Conservation (phyloP, 1,139 yeast genomes). For the Schwanniomyces etchellsii region DNA sequence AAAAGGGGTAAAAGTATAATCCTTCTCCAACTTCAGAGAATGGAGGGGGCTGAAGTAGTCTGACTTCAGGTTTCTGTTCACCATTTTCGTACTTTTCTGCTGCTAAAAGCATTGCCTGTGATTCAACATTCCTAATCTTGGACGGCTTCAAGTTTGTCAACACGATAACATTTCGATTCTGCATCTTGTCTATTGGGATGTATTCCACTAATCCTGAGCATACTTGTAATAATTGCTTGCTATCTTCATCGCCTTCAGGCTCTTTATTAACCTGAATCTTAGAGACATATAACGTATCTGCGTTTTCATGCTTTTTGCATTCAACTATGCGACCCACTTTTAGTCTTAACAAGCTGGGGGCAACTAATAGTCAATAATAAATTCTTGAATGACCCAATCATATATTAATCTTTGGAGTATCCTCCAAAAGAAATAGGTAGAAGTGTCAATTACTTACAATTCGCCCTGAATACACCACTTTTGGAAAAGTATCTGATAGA, state of each 20-base stretch:
- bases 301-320: constrained; percentile 43
- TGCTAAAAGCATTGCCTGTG: constrained; percentile 58
- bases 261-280: constrained; percentile 25
- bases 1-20: constrained; percentile 21
- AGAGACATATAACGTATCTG: constrained; percentile 51
- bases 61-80: constrained; percentile 16
- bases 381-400: not conserved
- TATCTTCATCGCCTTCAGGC: constrained; percentile 5
- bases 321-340: constrained; percentile 42
- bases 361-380: constrained; percentile 8
- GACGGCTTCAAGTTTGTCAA: constrained; percentile 90
- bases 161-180: constrained; percentile 72
- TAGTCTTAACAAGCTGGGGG: constrained; percentile 22
- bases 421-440: too few relatives aligned
- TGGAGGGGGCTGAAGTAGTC: constrained; percentile 33
- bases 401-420: too few relatives aligned
- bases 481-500: too few relatives aligned
- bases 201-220: constrained; percentile 70
- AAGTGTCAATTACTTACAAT: too few relatives aligned
- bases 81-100: constrained; percentile 20
- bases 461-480: too few relatives aligned
- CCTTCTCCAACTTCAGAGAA: constrained; percentile 22
- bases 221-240: constrained; percentile 29
- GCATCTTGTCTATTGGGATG: constrained; percentile 77
- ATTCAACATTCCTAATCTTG: constrained; percentile 67